Base-by-base conservation (phyloP, 768 basidiomycete species). In the Termitomyces sp. region DNA sequence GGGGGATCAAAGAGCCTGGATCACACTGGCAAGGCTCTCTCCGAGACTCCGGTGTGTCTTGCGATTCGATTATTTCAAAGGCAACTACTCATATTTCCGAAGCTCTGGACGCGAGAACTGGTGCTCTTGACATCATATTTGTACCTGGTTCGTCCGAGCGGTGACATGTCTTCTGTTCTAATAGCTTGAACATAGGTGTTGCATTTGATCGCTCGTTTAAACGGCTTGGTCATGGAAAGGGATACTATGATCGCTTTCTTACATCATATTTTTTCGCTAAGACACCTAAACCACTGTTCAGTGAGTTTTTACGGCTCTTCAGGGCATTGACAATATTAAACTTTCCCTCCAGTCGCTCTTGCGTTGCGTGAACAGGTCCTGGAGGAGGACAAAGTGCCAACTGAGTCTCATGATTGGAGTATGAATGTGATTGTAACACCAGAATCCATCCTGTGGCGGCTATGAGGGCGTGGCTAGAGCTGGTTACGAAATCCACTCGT, bases 151-250 rank as follows among this genome's bases (percentile, higher is more conserved):
- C 46, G 73, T 69, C 29, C 40, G 14, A 48, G 17, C 19, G 23
- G 43, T 23, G 27, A 5, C 34, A 51, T 11, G 21, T 16, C 12
- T 9, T 25, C 19, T 37, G 49, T 19, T 21, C 37, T 38, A 2
- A 37, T 54, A n/a, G 25, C 32, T 43, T 25, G 7, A 12, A 16
- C 23, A 44, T 34, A 87, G 90, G 87, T 42, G 80, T 92, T 46
- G 90, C 86, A 10, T 92, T 92, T 62, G 90, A 92, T 71, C 75
- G 73, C 41, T 79, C 79, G 16, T 67, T 86, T 53, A 83, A 83
- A 47, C 84, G 90, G 31, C 78, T 92, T 29, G 90, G 90, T 10
- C 89, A 91, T 61, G 90, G 90, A 23, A 92, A 89, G 68, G 90
- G 90, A 6, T 91, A 88, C 71, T 92, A 92, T 62, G 90, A 92